These are phyloP conservation scores for Candida golubevii DNA, from an alignment of 805 yeast genomes.

Conservation along the genomic window DNA sequence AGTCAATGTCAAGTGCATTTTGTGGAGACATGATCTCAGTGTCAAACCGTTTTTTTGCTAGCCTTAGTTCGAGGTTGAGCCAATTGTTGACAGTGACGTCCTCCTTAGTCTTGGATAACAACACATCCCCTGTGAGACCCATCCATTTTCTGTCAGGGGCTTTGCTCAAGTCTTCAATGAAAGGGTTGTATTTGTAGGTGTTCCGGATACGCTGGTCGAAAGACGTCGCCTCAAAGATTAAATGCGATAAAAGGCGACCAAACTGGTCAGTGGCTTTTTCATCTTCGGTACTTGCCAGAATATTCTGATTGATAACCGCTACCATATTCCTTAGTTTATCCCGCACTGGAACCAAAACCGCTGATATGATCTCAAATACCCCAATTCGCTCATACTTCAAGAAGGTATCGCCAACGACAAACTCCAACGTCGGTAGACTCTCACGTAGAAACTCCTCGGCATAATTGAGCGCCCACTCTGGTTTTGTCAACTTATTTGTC, in stretches of 20 bases:
- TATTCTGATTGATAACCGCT: conserved; percentile 19
- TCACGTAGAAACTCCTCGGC: conserved; percentile 40
- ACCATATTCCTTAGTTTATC: conserved; percentile 35
- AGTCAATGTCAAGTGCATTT: conserved; percentile 56
- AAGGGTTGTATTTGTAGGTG: conserved; percentile 46
- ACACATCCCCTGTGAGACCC: conserved; percentile 43
- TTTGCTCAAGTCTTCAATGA: conserved; percentile 15
- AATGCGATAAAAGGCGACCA: conserved; percentile 52
- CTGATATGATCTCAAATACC: conserved; percentile 39
- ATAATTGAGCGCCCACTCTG: conserved; percentile 65
- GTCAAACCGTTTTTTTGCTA: conserved; percentile 48
- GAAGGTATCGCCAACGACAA: conserved; percentile 35
- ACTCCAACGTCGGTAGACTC: conserved; percentile 37
- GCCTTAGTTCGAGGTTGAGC: conserved; percentile 50
- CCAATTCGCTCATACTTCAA: conserved; percentile 23
- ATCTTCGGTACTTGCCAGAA: conserved; percentile 16
- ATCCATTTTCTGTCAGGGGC: conserved; percentile 38
- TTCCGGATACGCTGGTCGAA: conserved; percentile 51
- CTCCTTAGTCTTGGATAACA: conserved; percentile 33
- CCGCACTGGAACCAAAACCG: conserved; percentile 45
- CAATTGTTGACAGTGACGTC: conserved; percentile 35
- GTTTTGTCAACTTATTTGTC: conserved; percentile 62
- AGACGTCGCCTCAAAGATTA: conserved; percentile 51
- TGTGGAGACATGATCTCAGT: conserved; percentile 44
- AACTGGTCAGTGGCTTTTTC: conserved; percentile 26